Conservation (phyloP, 306 rosid genomes). For the Coriaria nepalensis region DNA sequence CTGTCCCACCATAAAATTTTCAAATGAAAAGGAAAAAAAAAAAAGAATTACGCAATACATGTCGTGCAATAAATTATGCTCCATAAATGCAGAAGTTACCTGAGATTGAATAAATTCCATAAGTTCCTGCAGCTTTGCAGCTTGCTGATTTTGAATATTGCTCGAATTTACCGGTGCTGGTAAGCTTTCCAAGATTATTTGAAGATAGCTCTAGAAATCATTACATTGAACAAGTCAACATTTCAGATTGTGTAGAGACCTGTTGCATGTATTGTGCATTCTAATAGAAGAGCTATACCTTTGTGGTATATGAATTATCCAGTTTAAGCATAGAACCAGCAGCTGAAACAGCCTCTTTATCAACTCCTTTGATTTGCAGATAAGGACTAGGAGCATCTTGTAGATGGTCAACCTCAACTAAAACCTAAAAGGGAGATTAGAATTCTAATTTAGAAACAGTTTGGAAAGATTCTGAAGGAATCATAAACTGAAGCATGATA, state of each 20-base stretch:
- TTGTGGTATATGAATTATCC: constrained; percentile 82
- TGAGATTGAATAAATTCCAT: constrained; percentile 89
- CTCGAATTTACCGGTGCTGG: constrained; percentile 56
- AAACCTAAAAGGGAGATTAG: constrained; percentile 33
- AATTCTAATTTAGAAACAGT: constrained; percentile 3
- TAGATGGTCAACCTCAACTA: constrained; percentile 88
- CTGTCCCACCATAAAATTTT: constrained; percentile 27
- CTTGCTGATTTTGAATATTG: constrained; percentile 68
- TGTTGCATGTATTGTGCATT: too few species aligned
- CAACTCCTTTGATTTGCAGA: constrained; percentile 88
- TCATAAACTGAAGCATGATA: neutral
- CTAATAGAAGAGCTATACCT: constrained; percentile 28
- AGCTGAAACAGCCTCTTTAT: constrained; percentile 86
- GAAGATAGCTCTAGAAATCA: constrained; percentile 67
- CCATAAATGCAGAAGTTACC: constrained; percentile 24
- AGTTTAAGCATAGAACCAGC: constrained; percentile 83
- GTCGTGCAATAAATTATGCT: too few species aligned
- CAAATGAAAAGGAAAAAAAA: constrained; percentile 2
- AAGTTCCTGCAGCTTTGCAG: constrained; percentile 84
- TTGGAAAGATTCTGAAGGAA: neutral
- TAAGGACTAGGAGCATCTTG: constrained; percentile 85
- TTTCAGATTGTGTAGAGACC: too few species aligned
- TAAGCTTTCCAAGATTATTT: constrained; percentile 75
- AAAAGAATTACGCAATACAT: too few species aligned
- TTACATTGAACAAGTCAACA: constrained; percentile 15